phyloP scores from a whole-genome alignment of 768 basidiomycete species.

The Serendipita sp. region DNA sequence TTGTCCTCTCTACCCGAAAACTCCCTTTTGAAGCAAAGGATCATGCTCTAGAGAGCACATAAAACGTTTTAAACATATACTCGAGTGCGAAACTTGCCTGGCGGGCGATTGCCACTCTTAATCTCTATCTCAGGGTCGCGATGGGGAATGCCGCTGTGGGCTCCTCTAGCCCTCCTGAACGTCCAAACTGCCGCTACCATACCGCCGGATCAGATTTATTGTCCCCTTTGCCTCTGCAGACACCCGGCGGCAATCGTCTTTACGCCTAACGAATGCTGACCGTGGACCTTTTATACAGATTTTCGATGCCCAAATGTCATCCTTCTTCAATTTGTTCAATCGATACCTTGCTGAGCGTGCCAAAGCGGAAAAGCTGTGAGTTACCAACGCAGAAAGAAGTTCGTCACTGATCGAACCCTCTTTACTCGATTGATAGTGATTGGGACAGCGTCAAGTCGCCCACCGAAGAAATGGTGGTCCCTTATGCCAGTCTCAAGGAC shows the following conservation, averaged over 20 bases:
- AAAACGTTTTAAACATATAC: background rate
- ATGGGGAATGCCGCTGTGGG: background rate
- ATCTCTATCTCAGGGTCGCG: background rate
- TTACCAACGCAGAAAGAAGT: constrained; percentile 13
- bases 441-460: constrained; percentile 87
- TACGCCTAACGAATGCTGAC: background rate
- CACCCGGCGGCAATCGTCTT: no score
- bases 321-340: constrained; percentile 91
- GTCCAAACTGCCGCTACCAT: no score
- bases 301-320: constrained; percentile 91
- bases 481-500: constrained; percentile 56
- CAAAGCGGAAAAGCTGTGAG: constrained; percentile 72
- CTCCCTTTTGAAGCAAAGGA: no score
- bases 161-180: background rate
- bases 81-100: constrained; percentile 7
- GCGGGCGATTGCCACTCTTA: constrained; percentile 14
- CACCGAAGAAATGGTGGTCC: constrained; percentile 67
- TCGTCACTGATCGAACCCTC: background rate
- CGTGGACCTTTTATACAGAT: constrained; percentile 28
- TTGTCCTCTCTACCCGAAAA: no score
- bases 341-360: constrained; percentile 84
- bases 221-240: no score
- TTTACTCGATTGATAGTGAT: constrained; percentile 30
- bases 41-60: no score
- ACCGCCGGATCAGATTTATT: no score